Conservation (phyloP, 2,329 filamentous ascomycete genomes). For the Exophiala viscosa region DNA sequence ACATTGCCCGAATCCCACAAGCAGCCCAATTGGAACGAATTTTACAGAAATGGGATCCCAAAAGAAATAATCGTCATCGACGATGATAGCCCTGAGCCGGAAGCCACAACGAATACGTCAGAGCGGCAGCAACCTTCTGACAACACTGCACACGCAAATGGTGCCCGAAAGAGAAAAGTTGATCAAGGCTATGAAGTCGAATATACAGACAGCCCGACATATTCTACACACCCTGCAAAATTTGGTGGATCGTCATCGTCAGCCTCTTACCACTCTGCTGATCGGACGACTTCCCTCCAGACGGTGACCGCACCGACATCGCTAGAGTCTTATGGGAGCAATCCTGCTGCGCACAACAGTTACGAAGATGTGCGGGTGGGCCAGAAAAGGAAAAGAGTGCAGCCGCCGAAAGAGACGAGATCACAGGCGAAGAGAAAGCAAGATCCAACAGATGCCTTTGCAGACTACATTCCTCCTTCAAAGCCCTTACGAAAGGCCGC, state of each 20-base stretch:
- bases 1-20: conserved; percentile 41
- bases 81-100: conserved; percentile 59
- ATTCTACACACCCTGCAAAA: conserved; percentile 70
- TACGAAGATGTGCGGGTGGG: conserved; percentile 68
- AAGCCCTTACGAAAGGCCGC: conserved; percentile 87
- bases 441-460: conserved; percentile 67
- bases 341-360: conserved; percentile 47
- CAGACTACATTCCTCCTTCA: conserved; percentile 79
- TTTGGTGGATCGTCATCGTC: conserved; percentile 63
- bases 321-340: conserved; percentile 61
- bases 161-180: conserved; percentile 65
- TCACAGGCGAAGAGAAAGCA: conserved; percentile 75
- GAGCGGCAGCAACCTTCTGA: conserved; percentile 29
- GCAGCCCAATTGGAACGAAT: conserved; percentile 72
- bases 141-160: conserved; percentile 24
- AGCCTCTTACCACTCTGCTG: conserved; percentile 69
- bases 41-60: conserved; percentile 78
- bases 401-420: conserved; percentile 72
- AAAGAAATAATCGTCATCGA: conserved; percentile 84
- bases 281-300: conserved; percentile 76
- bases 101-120: conserved; percentile 29
- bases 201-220: conserved; percentile 67
- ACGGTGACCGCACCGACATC: conserved; percentile 83
- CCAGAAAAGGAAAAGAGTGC: conserved; percentile 80
- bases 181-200: conserved; percentile 66